Percentiles rank a stretch among this genome's conserved stretches.
These are phyloP conservation scores for Peronosclerospora sorghi DNA, from an alignment of 352 stramenopile species.

Conservation along the genomic window DNA sequence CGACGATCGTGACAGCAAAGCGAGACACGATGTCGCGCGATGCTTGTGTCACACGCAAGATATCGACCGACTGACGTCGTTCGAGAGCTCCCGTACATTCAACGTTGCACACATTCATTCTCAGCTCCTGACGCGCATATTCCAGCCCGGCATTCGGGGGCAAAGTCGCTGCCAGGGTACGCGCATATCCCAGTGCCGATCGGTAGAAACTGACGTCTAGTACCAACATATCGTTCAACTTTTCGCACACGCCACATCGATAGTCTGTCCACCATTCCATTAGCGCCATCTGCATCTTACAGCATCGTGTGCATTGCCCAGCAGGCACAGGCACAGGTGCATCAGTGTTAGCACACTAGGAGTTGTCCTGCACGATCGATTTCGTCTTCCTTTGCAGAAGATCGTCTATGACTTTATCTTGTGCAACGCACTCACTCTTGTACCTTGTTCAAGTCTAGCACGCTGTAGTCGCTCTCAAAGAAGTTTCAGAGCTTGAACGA, in stretches of 20 bases:
- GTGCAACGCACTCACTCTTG: background rate
- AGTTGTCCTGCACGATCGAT: conserved; percentile 18
- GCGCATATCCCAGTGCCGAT: conserved; percentile 28
- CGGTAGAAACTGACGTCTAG: conserved; percentile 24
- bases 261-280: conserved; percentile 52
- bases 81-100: conserved; percentile 26
- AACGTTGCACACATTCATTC: conserved; percentile 29
- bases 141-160: conserved; percentile 26
- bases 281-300: conserved; percentile 29
- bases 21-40: conserved; percentile 36
- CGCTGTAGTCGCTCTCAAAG: conserved; percentile 18
- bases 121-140: conserved; percentile 21
- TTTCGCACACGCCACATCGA: conserved; percentile 40
- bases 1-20: conserved; percentile 46
- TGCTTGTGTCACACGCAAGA: conserved; percentile 23
- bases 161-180: conserved; percentile 48
- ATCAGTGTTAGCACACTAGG: background rate
- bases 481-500: conserved; percentile 30
- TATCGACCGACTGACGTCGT: conserved; percentile 17
- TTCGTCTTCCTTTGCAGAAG: conserved; percentile 27
- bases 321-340: conserved; percentile 16
- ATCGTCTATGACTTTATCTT: conserved; percentile 1
- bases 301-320: conserved; percentile 34
- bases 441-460: too few relatives aligned
- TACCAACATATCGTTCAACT: conserved; percentile 59